Percentiles rank a stretch among this genome's conserved stretches.
These are phyloP conservation scores for Akanthomyces lecanii DNA, from an alignment of 2,329 filamentous ascomycete genomes.

Conservation along the genomic window DNA sequence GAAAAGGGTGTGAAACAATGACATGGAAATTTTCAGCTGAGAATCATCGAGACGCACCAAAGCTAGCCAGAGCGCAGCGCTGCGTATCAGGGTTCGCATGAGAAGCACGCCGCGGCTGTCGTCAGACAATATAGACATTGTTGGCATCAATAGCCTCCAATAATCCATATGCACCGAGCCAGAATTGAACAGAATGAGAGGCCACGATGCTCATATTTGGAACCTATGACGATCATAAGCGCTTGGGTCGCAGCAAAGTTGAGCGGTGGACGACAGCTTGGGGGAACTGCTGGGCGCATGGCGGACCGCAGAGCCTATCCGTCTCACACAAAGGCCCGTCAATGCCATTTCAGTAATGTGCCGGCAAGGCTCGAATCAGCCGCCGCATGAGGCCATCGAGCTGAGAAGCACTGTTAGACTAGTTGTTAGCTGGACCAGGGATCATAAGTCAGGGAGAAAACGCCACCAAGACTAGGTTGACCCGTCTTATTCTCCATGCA, in stretches of 20 bases:
- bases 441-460: constrained; percentile 5
- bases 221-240: not conserved
- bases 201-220: not conserved
- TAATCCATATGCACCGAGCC: not conserved
- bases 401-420: not conserved
- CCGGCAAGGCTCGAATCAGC: not conserved
- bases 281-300: not conserved
- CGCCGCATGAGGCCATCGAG: constrained; percentile 1
- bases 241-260: not conserved
- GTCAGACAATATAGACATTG: not conserved
- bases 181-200: not conserved
- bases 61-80: not conserved
- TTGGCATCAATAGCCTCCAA: not conserved
- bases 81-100: not conserved
- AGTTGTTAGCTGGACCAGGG: not conserved
- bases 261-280: not conserved
- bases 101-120: not conserved
- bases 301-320: not conserved
- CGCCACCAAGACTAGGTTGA: constrained; percentile 6
- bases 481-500: not conserved
- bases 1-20: not conserved
- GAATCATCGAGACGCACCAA: not conserved
- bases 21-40: not conserved
- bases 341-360: not conserved
- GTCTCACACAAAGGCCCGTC: not conserved